Percentiles rank a stretch among this genome's conserved stretches.
These are phyloP conservation scores for Scorias spongiosa DNA, from an alignment of 2,329 filamentous ascomycete genomes.

Conservation along the genomic window DNA sequence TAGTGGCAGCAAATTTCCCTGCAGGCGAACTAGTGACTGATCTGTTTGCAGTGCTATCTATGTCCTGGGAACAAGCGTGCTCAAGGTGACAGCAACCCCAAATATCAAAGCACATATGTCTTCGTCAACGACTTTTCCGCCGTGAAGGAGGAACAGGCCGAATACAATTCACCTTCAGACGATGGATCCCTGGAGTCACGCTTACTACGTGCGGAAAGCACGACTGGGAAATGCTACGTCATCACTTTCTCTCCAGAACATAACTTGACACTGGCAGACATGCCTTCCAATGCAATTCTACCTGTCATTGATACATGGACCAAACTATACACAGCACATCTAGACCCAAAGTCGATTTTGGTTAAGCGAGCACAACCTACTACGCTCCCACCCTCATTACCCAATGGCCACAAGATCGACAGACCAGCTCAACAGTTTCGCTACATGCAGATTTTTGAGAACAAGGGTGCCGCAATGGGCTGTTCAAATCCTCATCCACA, in stretches of 20 bases:
- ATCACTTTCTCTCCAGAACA: slow-evolving; percentile 86
- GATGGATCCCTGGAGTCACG: slow-evolving; percentile 49
- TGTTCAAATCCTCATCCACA: slow-evolving; percentile 98
- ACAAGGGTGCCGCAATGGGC: slow-evolving; percentile 95
- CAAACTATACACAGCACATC: slow-evolving; percentile 67
- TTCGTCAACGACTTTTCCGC: slow-evolving; percentile 98
- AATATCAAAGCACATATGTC: slow-evolving; percentile 75
- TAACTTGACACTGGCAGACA: slow-evolving; percentile 83
- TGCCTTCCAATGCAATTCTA: slow-evolving; percentile 59
- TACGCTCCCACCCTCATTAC: slow-evolving; percentile 26
- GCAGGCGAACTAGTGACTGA: too few relatives aligned
- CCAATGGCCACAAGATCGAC: slow-evolving; percentile 27
- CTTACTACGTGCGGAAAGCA: slow-evolving; percentile 67
- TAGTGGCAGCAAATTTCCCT: too few relatives aligned
- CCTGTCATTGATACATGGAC: slow-evolving; percentile 86
- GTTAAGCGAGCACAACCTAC: slow-evolving; percentile 30
- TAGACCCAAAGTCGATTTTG: slow-evolving; percentile 57
- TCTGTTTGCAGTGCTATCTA: slow-evolving; percentile 58
- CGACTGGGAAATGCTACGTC: slow-evolving; percentile 93
- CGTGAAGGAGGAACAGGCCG: slow-evolving; percentile 81
- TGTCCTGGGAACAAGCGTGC: slow-evolving; percentile 86
- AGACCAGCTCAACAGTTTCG: slow-evolving; percentile 62
- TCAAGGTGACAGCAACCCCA: slow-evolving; percentile 70
- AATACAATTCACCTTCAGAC: slow-evolving; percentile 46
- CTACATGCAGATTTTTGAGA: slow-evolving; percentile 99